A percentile compares a stretch with the other conserved stretches of the same genome.
phyloP scores from a whole-genome alignment of 1,284 basidiomycete genomes.

The Apiotrichum sp. region DNA sequence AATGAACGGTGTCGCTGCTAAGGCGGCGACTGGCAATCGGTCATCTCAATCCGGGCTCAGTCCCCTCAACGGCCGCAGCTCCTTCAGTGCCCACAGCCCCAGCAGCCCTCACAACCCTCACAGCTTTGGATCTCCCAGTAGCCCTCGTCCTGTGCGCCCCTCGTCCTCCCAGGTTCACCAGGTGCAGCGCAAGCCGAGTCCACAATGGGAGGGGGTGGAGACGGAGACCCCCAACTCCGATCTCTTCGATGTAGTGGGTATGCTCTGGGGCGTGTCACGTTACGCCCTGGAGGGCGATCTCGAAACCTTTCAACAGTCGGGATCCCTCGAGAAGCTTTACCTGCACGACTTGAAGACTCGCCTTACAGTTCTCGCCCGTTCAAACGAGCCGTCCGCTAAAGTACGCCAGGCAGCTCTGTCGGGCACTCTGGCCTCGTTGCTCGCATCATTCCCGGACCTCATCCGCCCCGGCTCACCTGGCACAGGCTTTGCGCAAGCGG shows the following conservation, averaged over 20 bases:
- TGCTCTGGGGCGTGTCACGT: constrained; percentile 33
- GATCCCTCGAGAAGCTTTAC: constrained; percentile 39
- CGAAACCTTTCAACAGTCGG: constrained; percentile 22
- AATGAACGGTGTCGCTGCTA: constrained; percentile 3
- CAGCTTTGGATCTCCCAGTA: background rate
- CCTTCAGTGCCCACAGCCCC: constrained; percentile 5
- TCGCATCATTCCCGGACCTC: constrained; percentile 30
- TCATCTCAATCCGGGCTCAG: background rate
- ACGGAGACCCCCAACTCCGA: constrained; percentile 15
- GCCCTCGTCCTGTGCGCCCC: background rate
- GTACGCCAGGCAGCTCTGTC: constrained; percentile 23
- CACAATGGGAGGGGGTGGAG: constrained; percentile 10
- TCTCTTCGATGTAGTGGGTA: constrained; percentile 26
- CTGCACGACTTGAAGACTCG: constrained; percentile 35
- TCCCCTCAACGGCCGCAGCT: background rate
- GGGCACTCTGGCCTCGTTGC: constrained; percentile 17
- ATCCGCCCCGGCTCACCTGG: constrained; percentile 14
- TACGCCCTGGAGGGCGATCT: constrained; percentile 34
- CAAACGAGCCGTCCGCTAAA: constrained; percentile 19
- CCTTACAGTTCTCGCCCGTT: constrained; percentile 21
- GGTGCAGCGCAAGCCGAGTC: constrained; percentile 29
- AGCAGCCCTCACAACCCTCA: constrained; percentile 1
- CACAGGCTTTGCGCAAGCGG: background rate
- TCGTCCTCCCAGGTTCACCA: constrained; percentile 1
- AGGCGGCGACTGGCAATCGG: background rate